Evolutionary conservation across 306 rosid species (phyloP).

Genomic region (Gillenia trifoliata): DNA sequence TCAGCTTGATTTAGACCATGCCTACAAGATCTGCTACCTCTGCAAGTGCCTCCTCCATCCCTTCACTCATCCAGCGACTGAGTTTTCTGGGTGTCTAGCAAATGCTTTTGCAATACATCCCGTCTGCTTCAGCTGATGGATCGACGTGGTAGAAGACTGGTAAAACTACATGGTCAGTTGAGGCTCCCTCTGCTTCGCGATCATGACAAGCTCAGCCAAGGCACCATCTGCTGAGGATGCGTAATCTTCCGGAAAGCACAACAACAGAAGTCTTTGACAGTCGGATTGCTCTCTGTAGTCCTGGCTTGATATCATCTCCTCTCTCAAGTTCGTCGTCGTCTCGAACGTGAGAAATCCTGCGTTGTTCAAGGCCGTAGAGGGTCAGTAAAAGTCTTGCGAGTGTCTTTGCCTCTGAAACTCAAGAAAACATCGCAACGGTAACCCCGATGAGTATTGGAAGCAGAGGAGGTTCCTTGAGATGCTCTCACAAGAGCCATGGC

Average conservation of each 20-base stretch:
- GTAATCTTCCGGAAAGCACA: background rate
- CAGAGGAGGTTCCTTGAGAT: background rate
- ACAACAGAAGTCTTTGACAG: background rate
- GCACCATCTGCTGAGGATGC: background rate
- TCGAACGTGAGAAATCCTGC: background rate
- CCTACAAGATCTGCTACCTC: background rate
- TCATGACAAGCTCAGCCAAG: background rate
- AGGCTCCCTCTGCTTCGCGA: background rate
- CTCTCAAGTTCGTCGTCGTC: background rate
- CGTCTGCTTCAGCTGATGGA: background rate
- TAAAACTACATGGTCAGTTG: background rate
- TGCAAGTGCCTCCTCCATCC: background rate
- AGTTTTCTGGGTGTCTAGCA: background rate
- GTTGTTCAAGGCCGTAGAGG: background rate
- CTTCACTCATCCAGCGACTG: background rate
- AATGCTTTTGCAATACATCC: background rate
- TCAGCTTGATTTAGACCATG: background rate
- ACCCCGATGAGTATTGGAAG: background rate
- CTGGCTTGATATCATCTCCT: background rate
- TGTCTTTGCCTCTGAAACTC: slow-evolving; percentile 4
- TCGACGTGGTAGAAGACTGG: background rate
- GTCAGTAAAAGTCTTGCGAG: background rate
- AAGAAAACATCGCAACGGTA: background rate
- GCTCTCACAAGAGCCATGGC: background rate
- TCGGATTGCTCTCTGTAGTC: background rate